Percentiles rank a stretch among this genome's conserved stretches.
Conservation (phyloP, 225 moss, liverwort and hornwort species). For the Asterella californica region DNA sequence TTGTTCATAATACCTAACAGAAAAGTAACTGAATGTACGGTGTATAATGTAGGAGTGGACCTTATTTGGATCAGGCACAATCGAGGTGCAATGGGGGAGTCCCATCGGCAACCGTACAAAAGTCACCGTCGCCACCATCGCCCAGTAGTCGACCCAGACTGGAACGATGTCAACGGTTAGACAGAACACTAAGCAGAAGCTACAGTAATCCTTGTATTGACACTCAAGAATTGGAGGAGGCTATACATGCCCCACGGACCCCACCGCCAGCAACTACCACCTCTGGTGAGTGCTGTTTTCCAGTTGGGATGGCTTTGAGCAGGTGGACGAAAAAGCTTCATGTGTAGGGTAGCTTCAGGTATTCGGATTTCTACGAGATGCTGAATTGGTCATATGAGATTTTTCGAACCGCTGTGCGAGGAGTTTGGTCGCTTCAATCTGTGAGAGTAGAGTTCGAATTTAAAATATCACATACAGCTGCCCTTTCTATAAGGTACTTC, state of each 20-base stretch:
- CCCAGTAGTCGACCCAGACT: constrained; percentile 19
- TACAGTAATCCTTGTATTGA: constrained; percentile 24
- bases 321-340: neutral
- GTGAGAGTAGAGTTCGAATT: neutral
- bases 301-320: neutral
- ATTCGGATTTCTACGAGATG: neutral
- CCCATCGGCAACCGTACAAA: neutral
- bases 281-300: constrained; percentile 18
- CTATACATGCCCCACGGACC: constrained; percentile 23
- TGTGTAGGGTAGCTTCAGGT: neutral
- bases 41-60: neutral
- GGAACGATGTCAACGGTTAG: constrained; percentile 27
- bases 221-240: constrained; percentile 13
- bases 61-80: constrained; percentile 14
- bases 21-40: neutral
- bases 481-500: no score
- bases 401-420: neutral
- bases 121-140: neutral
- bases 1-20: neutral
- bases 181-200: constrained; percentile 29
- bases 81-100: neutral
- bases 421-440: neutral
- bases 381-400: neutral
- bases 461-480: neutral
- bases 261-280: constrained; percentile 18